Evolutionary conservation across 83 land plant genomes (phyloP).

Genomic region (Picea engelmannii): DNA sequence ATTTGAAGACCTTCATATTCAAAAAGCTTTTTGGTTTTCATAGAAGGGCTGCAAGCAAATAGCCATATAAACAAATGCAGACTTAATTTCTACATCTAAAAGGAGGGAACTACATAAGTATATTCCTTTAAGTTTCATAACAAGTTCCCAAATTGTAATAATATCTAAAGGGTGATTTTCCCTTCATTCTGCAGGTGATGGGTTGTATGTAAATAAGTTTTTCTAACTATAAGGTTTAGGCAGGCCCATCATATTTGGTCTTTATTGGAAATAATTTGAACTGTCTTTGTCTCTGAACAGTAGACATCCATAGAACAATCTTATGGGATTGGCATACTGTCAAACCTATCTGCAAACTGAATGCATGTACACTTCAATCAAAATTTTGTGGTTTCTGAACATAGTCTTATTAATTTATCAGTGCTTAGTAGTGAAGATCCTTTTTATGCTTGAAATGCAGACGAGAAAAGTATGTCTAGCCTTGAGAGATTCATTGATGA

Average conservation of each 20-base stretch:
- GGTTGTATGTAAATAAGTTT: background rate
- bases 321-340: background rate
- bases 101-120: background rate
- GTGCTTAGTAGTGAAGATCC: background rate
- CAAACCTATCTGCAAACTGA: background rate
- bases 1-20: background rate
- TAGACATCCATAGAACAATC: background rate
- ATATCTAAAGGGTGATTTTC: background rate
- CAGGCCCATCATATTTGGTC: background rate
- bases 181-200: background rate
- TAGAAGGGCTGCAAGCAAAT: background rate
- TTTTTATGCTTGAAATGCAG: conserved; percentile 16
- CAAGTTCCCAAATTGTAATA: background rate
- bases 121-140: background rate
- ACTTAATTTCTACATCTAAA: background rate
- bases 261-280: background rate
- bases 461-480: background rate
- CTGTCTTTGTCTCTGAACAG: background rate
- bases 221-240: background rate
- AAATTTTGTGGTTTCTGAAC: background rate
- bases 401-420: background rate
- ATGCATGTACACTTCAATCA: background rate
- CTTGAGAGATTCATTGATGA: conserved; percentile 69
- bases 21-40: background rate
- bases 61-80: background rate